phyloP scores from a whole-genome alignment of 106 monocot genomes.

The Chionographis japonica region DNA sequence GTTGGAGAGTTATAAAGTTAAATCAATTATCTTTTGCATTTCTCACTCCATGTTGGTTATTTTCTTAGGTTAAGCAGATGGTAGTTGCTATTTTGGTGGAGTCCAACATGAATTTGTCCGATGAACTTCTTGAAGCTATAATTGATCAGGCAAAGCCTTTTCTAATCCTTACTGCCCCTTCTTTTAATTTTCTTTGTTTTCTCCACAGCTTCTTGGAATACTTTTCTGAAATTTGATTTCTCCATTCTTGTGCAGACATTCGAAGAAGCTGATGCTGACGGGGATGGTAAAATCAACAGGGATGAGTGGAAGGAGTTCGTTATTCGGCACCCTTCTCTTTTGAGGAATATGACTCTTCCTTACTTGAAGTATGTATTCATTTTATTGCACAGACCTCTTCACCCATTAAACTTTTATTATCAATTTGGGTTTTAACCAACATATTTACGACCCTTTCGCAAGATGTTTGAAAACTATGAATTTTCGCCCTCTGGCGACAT shows the following conservation, averaged over 20 bases:
- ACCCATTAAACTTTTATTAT: neutral
- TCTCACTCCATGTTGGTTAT: neutral
- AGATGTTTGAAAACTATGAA: no score
- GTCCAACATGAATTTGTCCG: constrained; percentile 50
- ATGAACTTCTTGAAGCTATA: constrained; percentile 65
- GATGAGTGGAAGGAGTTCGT: constrained; percentile 82
- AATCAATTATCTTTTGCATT: no score
- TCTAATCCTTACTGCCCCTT: neutral
- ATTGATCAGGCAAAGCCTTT: constrained; percentile 56
- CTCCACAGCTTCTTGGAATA: neutral
- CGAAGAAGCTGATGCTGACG: constrained; percentile 70
- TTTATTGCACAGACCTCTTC: neutral
- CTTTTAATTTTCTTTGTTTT: neutral
- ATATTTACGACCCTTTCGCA: neutral
- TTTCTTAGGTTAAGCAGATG: constrained; percentile 73
- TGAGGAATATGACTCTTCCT: constrained; percentile 93
- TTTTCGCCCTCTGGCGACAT: no score
- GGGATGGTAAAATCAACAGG: constrained; percentile 77
- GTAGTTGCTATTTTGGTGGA: constrained; percentile 67
- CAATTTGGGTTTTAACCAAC: neutral
- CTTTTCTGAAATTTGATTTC: neutral
- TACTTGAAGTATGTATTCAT: constrained; percentile 50
- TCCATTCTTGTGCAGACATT: constrained; percentile 59
- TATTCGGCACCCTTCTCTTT: constrained; percentile 52
- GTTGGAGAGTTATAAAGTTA: no score